phyloP scores from a whole-genome alignment of 1,284 basidiomycete species.

The Fistulinella cinereoalba region DNA sequence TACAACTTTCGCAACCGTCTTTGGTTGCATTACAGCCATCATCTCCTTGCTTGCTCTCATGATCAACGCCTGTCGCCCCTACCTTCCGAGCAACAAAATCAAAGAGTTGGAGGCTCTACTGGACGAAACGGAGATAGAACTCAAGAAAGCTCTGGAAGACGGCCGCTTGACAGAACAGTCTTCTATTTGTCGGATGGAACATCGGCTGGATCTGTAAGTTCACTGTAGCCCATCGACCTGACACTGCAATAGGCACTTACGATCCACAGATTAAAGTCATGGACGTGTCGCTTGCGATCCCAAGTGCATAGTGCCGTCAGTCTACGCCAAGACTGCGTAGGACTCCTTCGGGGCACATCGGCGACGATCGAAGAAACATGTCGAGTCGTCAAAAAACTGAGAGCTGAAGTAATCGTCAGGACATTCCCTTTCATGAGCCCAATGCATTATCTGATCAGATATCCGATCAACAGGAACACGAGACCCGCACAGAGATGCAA shows the following conservation, averaged over 20 bases:
- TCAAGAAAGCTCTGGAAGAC: slow-evolving; percentile 6
- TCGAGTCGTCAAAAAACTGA: not conserved
- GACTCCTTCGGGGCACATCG: not conserved
- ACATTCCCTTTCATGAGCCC: too few relatives aligned
- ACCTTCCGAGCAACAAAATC: slow-evolving; percentile 10
- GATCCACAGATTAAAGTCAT: not conserved
- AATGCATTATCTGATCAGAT: too few relatives aligned
- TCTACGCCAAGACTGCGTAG: not conserved
- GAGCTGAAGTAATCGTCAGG: not conserved
- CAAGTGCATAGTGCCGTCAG: slow-evolving; percentile 2
- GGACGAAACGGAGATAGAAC: not conserved
- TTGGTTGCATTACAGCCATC: slow-evolving; percentile 1
- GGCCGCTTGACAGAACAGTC: slow-evolving; percentile 3
- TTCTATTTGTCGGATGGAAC: not conserved
- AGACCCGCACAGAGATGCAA: too few relatives aligned
- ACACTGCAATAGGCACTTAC: too few relatives aligned
- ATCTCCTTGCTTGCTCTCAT: not conserved
- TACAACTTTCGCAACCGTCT: slow-evolving; percentile 1
- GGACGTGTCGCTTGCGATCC: not conserved
- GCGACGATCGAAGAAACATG: not conserved
- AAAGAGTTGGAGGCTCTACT: slow-evolving; percentile 2
- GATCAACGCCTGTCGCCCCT: not conserved
- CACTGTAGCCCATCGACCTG: too few relatives aligned
- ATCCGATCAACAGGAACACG: too few relatives aligned
- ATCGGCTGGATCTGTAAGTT: not conserved